These are phyloP conservation scores for Pythium apleroticum DNA, from an alignment of 352 stramenopile species.

Conservation along the genomic window DNA sequence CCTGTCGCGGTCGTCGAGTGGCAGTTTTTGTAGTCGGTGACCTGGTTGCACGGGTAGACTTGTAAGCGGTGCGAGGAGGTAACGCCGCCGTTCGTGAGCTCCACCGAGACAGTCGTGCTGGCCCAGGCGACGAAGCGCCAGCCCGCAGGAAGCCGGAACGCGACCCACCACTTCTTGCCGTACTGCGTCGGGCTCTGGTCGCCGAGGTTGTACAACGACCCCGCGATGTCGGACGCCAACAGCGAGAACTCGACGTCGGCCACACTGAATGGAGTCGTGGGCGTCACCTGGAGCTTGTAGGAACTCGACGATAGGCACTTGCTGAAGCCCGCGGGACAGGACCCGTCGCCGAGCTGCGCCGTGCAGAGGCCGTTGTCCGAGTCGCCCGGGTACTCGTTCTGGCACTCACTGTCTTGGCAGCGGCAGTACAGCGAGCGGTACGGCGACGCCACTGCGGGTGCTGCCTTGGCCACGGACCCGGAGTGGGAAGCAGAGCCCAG, in stretches of 20 bases:
- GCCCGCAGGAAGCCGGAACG: constrained; percentile 52
- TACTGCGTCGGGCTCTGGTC: constrained; percentile 44
- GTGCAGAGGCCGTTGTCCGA: constrained; percentile 40
- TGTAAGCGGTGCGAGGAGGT: constrained; percentile 16
- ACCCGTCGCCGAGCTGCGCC: constrained; percentile 41
- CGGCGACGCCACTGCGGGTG: constrained; percentile 25
- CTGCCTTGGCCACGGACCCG: constrained; percentile 8
- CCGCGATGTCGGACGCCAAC: constrained; percentile 69
- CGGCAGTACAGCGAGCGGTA: constrained; percentile 72
- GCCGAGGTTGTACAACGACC: constrained; percentile 68
- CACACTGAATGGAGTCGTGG: constrained; percentile 62
- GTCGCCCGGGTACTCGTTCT: constrained; percentile 60
- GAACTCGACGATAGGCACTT: constrained; percentile 54
- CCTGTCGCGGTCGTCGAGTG: constrained; percentile 25
- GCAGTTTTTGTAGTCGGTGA: constrained; percentile 54
- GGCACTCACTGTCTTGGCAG: constrained; percentile 65
- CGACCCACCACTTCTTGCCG: constrained; percentile 71
- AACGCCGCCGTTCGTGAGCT: constrained; percentile 23
- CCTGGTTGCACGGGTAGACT: constrained; percentile 47
- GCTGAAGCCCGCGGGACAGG: constrained; percentile 59
- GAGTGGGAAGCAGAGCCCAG: neutral
- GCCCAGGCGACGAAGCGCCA: constrained; percentile 76
- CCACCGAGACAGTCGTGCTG: constrained; percentile 54
- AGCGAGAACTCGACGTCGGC: constrained; percentile 67
- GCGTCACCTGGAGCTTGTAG: constrained; percentile 67